Evolutionary conservation across 495 filamentous ascomycete species (phyloP), one percentile per base, ranked within the genome.

Genomic region (Paragyromitra xinjiangensis): DNA sequence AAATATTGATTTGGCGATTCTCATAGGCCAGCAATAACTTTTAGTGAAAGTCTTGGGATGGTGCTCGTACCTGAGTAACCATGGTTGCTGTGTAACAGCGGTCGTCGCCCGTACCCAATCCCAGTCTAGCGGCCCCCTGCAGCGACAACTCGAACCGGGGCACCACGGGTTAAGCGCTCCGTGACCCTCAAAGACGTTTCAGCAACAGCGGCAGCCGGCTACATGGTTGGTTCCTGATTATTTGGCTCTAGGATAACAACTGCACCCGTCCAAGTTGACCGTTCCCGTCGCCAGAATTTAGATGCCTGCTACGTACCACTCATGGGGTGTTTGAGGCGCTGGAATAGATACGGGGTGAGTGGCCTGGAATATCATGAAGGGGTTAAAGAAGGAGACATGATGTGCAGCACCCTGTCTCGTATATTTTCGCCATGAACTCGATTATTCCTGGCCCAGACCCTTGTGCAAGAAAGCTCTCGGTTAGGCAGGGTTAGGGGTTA

Each of bases 111-210:
- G 34, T 26, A n/a, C 9, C 58, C 69, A 39, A 8, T 37, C 51
- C 4, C 24, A 7, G 69, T 16, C 39, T 71, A 72, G 69, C 12
- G n/a, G 29, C 9, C 42, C 48, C 67, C 58, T 71, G 72, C 56
- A 69, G 73, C 73, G 73, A 77, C 68, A 77, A 59, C 59, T 77
- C 74, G 68, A 77, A 61, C 74, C 74, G 61, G 51, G 14, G 11
- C n/a, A 9, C 51, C n/a, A 58, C 19, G 61, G 69, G 29, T 64
- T 76, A 76, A 73, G 73, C 73, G 73, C 73, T 71, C 37, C 37
- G 19, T 16, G 70, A 72, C 44, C 59, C 29, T 34, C 71, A 42
- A 40, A 44, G 64, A 40, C 58, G 73, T 75, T 75, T 75, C 73
- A 75, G 26, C 66, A 26, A 16, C 29, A 37, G 40, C 40, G 45